Conservation (phyloP, 495 filamentous ascomycete species). For the Aspergillus sparsus region DNA sequence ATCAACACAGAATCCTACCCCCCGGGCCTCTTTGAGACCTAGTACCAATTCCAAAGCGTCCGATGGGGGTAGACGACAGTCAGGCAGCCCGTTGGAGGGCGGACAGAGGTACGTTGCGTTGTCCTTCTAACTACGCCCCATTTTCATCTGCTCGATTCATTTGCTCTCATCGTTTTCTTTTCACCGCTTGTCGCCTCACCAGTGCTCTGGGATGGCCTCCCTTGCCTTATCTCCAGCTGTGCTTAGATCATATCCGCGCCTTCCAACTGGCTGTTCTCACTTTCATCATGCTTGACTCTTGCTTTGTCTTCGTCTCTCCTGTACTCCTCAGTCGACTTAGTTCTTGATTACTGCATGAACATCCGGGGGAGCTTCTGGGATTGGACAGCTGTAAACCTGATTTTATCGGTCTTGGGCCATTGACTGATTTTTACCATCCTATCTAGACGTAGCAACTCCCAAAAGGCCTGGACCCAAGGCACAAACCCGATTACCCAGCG, state of each 20-base stretch:
- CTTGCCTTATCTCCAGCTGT: constrained; percentile 9
- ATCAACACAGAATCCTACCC: constrained; percentile 36
- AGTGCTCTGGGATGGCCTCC: constrained; percentile 10
- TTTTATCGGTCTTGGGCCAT: not conserved
- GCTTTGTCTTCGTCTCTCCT: not conserved
- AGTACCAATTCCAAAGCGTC: constrained; percentile 55
- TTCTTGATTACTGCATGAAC: not conserved
- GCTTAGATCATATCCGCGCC: not conserved
- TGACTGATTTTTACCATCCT: constrained; percentile 11
- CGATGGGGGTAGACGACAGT: constrained; percentile 58
- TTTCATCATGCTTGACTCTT: not conserved
- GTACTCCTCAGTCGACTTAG: not conserved
- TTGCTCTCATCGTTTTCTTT: constrained; percentile 12
- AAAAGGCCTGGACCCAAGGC: constrained; percentile 64
- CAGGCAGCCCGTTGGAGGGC: constrained; percentile 56
- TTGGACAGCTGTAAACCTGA: constrained; percentile 6
- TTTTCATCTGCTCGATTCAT: constrained; percentile 17
- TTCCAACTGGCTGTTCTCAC: not conserved
- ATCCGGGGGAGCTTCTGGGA: not conserved
- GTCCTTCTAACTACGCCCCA: constrained; percentile 15
- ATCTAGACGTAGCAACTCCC: constrained; percentile 52
- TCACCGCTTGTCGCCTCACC: constrained; percentile 22
- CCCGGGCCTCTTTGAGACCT: constrained; percentile 48
- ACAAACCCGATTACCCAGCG: constrained; percentile 68
- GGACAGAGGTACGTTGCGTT: constrained; percentile 52